Evolutionary conservation across 2,329 filamentous ascomycete species (phyloP).

Genomic region (Albophoma yamanashiensis): DNA sequence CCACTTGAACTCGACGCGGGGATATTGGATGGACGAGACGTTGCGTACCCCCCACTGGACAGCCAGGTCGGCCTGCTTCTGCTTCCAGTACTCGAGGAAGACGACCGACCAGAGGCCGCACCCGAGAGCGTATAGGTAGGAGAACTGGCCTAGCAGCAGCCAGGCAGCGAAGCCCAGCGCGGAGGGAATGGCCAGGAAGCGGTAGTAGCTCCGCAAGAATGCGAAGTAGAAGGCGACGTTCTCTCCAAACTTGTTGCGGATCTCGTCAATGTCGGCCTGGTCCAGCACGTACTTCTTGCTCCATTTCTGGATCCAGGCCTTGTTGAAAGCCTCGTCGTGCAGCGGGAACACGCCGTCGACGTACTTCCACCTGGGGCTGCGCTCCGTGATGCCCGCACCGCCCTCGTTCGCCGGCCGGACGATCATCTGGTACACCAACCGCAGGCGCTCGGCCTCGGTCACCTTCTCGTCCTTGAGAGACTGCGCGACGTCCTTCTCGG

Average conservation of each 20-base stretch:
- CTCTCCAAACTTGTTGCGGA: constrained; percentile 69
- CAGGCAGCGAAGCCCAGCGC: constrained; percentile 67
- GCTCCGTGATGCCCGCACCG: constrained; percentile 66
- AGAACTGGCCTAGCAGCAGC: constrained; percentile 78
- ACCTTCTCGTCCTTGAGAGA: constrained; percentile 65
- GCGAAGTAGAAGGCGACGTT: constrained; percentile 92
- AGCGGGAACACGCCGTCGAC: constrained; percentile 68
- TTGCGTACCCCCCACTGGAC: constrained; percentile 83
- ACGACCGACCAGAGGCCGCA: constrained; percentile 80
- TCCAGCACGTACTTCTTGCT: constrained; percentile 60
- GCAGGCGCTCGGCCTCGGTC: constrained; percentile 77
- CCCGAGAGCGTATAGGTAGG: constrained; percentile 65
- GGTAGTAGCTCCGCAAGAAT: constrained; percentile 84
- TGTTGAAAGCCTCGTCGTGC: constrained; percentile 68
- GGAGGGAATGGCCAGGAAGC: constrained; percentile 74
- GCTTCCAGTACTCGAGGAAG: constrained; percentile 95
- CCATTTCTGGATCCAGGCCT: constrained; percentile 64
- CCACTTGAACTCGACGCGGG: constrained; percentile 66
- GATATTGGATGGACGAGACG: constrained; percentile 71
- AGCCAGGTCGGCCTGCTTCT: constrained; percentile 77
- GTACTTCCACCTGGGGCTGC: constrained; percentile 58
- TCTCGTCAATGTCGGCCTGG: constrained; percentile 56
- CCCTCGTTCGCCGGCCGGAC: constrained; percentile 63
- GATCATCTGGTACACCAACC: constrained; percentile 79
- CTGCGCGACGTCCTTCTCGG: constrained; percentile 58